A percentile compares a stretch with the other conserved stretches of the same genome.
These are phyloP conservation scores for Eimeria maxima DNA, from an alignment of 169 alveolate species.

Conservation along the genomic window DNA sequence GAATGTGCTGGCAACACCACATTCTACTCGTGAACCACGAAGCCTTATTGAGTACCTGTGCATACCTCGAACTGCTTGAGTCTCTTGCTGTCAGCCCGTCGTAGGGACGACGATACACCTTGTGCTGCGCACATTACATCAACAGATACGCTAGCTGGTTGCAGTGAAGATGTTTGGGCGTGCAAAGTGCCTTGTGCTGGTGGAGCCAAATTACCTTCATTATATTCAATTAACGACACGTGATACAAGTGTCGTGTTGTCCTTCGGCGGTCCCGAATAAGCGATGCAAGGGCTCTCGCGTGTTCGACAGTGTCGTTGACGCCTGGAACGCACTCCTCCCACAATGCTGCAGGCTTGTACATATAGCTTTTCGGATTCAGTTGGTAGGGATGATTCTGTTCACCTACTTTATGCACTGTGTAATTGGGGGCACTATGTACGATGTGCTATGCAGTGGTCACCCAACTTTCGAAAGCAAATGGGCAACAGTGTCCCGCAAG, in stretches of 20 bases:
- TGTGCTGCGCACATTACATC: slow-evolving; percentile 14
- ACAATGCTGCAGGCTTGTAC: slow-evolving; percentile 86
- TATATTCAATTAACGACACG: slow-evolving; percentile 56
- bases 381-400: not conserved
- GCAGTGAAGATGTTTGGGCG: not conserved
- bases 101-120: slow-evolving; percentile 51
- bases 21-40: not conserved
- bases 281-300: slow-evolving; percentile 74
- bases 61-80: slow-evolving; percentile 71
- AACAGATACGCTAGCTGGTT: not conserved
- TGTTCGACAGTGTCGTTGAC: slow-evolving; percentile 47
- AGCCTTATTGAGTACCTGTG: not conserved
- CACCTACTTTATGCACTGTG: not conserved
- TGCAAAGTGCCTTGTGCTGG: not conserved
- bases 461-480: not conserved
- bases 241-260: slow-evolving; percentile 59
- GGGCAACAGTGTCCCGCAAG: not conserved
- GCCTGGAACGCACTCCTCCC: slow-evolving; percentile 7
- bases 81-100: slow-evolving; percentile 37
- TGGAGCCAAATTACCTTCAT: not conserved
- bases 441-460: not conserved
- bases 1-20: not conserved
- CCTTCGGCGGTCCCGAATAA: slow-evolving; percentile 51
- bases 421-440: not conserved
- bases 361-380: not conserved